phyloP scores from a whole-genome alignment of 768 basidiomycete genomes.

The Panaeolus cyanescens region DNA sequence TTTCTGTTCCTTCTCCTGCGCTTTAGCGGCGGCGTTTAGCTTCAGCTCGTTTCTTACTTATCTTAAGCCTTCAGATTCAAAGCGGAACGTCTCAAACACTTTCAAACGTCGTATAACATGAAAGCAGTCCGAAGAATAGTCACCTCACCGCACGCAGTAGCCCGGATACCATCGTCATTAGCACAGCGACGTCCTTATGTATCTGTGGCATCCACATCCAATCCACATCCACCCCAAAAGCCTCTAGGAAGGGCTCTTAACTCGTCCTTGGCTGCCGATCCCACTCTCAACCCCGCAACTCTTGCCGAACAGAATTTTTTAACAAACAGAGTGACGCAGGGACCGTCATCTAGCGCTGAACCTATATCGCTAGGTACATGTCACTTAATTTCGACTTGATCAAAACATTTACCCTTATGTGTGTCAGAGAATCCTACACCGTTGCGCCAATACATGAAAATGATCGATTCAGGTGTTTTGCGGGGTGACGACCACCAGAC shows the following conservation, averaged over 20 bases:
- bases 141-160: conserved; percentile 6
- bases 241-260: conserved; percentile 29
- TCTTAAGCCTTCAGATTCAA: background rate
- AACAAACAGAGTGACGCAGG: background rate
- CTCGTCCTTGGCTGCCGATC: conserved; percentile 36
- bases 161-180: conserved; percentile 8
- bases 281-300: conserved; percentile 17
- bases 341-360: background rate
- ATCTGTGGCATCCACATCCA: conserved; percentile 16
- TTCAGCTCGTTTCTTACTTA: background rate
- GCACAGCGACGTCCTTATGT: conserved; percentile 13
- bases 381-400: background rate
- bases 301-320: background rate
- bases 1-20: conserved; percentile 11
- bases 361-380: background rate
- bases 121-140: conserved; percentile 31
- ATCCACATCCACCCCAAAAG: conserved; percentile 11
- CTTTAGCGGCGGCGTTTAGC: conserved; percentile 25
- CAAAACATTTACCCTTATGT: conserved; percentile 1
- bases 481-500: conserved; percentile 83
- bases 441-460: conserved; percentile 44
- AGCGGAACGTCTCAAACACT: background rate
- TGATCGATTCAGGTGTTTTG: conserved; percentile 51
- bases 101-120: conserved; percentile 24
- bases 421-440: conserved; percentile 38